Base-by-base conservation (phyloP, 805 yeast species). In the Wickerhamiella galacta region DNA sequence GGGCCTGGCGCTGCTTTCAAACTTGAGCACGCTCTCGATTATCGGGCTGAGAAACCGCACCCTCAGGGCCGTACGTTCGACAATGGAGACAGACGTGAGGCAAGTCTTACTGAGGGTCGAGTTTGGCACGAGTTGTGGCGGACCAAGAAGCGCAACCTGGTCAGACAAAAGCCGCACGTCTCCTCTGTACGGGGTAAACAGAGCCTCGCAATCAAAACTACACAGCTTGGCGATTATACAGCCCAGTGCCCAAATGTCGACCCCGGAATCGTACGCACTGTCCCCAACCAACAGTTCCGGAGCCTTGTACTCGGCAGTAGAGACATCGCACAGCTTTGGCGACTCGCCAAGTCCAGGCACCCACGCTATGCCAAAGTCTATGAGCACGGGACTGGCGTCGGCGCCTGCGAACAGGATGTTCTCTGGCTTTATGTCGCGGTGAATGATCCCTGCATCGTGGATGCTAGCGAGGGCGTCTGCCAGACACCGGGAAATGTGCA, bases 211-310 rank as follows among this genome's bases (percentile, higher is more conserved):
- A 36, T 61, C 49, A 1, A 37, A 20, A 20, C 70, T 54, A 40
- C 64, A 64, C 20, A 81, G 41, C 28, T 65, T 49, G n/a, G 74
- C 68, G 31, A 73, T 43, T 2, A 78, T 45, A 8, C 81, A 64
- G 0, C 81, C 92, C 14, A 69, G 48, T 1, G 78, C 58, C 93
- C 93, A 80, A 11, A 77, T 58, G 44, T 80, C 93, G 6, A 79
- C 57, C 25, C 62, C 69, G 23, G 47, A 49, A 2, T 64, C 54
- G 46, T 80, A 80, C 38, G 61, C 57, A 1, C 57, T 39, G n/a
- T 66, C 53, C 0, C 80, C 78, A 32, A 77, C 64, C 26, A 79
- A 56, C 30, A 76, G 53, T 46, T 80, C 93, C 0, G 92, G 87
- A 0, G 90, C 73, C 38, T 76, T 72, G 53, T 69, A 81, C 21